phyloP scores from a whole-genome alignment of 2,329 filamentous ascomycete genomes.

The Fusarium cicatricum region DNA sequence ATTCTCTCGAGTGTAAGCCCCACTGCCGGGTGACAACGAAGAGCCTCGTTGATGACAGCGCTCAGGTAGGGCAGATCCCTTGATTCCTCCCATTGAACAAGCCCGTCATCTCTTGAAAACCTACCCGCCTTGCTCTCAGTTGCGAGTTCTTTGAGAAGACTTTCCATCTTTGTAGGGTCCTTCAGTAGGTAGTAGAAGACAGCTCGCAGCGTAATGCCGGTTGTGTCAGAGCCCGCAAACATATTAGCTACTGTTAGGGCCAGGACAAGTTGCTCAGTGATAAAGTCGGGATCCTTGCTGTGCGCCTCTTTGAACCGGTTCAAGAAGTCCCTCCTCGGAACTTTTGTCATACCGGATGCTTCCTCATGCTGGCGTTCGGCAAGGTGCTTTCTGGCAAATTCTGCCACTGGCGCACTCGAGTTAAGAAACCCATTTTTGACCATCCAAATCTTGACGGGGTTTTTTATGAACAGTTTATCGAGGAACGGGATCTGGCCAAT shows the following conservation, averaged over 20 bases:
- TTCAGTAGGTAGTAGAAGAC: constrained; percentile 78
- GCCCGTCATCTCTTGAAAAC: constrained; percentile 59
- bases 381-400: constrained; percentile 72
- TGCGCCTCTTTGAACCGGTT: constrained; percentile 75
- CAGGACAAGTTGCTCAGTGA: constrained; percentile 73
- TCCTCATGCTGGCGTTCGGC: constrained; percentile 62
- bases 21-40: constrained; percentile 76
- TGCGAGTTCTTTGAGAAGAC: constrained; percentile 69
- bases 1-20: constrained; percentile 77
- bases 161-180: constrained; percentile 59
- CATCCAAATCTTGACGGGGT: constrained; percentile 72
- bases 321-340: constrained; percentile 62
- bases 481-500: constrained; percentile 78
- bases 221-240: constrained; percentile 80
- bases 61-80: constrained; percentile 79
- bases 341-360: constrained; percentile 47
- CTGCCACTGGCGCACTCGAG: constrained; percentile 74
- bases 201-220: constrained; percentile 73
- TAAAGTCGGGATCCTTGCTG: constrained; percentile 71
- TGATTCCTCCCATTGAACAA: constrained; percentile 73
- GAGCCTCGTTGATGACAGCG: constrained; percentile 78
- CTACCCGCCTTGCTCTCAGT: constrained; percentile 59
- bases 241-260: constrained; percentile 69
- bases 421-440: constrained; percentile 71
- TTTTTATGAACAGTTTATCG: constrained; percentile 75